Percentiles rank a stretch among this genome's conserved stretches.
These are phyloP conservation scores for Adansonia rubrostipa DNA, from an alignment of 441 rosid species.

Conservation along the genomic window DNA sequence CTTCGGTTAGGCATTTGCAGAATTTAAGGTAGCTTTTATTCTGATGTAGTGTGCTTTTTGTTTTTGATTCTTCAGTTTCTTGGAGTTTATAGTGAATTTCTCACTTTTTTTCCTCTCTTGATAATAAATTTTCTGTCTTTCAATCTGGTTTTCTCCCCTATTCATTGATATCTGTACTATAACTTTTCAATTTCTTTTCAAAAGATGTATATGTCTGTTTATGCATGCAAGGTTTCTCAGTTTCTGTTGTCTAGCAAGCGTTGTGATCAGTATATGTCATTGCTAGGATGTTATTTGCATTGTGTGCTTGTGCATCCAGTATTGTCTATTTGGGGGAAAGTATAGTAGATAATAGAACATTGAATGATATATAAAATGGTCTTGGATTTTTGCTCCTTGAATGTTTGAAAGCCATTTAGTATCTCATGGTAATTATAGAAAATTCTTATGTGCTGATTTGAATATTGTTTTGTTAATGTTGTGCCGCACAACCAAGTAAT, in stretches of 20 bases:
- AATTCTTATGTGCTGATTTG: slow-evolving; percentile 2
- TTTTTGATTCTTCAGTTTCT: background rate
- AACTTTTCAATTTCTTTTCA: background rate
- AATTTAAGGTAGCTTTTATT: background rate
- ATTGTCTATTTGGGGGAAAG: background rate
- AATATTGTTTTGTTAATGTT: slow-evolving; percentile 22
- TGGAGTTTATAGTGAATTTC: background rate
- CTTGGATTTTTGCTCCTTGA: background rate
- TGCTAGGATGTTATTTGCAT: background rate
- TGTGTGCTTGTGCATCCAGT: background rate
- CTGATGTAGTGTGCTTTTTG: background rate
- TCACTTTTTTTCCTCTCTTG: background rate
- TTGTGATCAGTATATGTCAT: slow-evolving; percentile 4
- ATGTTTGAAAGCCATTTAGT: background rate
- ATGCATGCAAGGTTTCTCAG: slow-evolving; percentile 19
- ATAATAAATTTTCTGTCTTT: background rate
- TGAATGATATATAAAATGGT: background rate
- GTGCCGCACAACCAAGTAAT: slow-evolving; percentile 17
- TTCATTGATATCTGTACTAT: background rate
- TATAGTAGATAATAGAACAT: background rate
- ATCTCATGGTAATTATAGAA: background rate
- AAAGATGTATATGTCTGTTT: background rate
- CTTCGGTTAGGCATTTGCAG: slow-evolving; percentile 6
- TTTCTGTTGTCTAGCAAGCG: background rate
- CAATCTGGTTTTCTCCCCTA: slow-evolving; percentile 13